Conservation (phyloP, 2,329 filamentous ascomycete species). For the Ophiostoma ulmi region DNA sequence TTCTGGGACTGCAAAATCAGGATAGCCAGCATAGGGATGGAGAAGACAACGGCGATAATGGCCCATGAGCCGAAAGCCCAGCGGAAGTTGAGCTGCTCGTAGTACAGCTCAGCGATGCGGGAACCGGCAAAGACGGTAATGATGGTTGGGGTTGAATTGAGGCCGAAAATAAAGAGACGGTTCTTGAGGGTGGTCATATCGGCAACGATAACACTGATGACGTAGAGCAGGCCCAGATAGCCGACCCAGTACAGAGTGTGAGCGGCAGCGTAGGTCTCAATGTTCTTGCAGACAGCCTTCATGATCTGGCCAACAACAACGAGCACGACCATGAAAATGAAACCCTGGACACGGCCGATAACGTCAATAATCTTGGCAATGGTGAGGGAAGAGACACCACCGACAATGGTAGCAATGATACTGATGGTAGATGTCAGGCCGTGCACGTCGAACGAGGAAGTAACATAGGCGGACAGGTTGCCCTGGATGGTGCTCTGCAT, state of each 20-base stretch:
- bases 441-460: slow-evolving; percentile 48
- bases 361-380: slow-evolving; percentile 63
- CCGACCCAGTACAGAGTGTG: slow-evolving; percentile 64
- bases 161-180: slow-evolving; percentile 57
- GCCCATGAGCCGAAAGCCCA: slow-evolving; percentile 65
- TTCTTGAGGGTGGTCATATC: slow-evolving; percentile 63
- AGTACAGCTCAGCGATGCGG: slow-evolving; percentile 49
- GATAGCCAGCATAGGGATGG: slow-evolving; percentile 51
- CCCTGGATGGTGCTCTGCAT: slow-evolving; percentile 37
- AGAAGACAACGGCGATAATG: slow-evolving; percentile 57
- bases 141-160: slow-evolving; percentile 62
- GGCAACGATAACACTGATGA: slow-evolving; percentile 54
- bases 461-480: slow-evolving; percentile 45
- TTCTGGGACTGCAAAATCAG: slow-evolving; percentile 56
- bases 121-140: slow-evolving; percentile 59
- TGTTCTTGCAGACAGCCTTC: slow-evolving; percentile 58
- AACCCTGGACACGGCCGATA: slow-evolving; percentile 60
- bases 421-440: slow-evolving; percentile 49
- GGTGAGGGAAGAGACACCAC: slow-evolving; percentile 57
- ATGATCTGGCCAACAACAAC: slow-evolving; percentile 54
- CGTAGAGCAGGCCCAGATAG: slow-evolving; percentile 39
- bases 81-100: slow-evolving; percentile 51
- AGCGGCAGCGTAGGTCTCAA: slow-evolving; percentile 58
- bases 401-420: slow-evolving; percentile 51
- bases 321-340: slow-evolving; percentile 48